These are phyloP conservation scores for Rhodosporidiobolus odoratus DNA, from an alignment of 768 basidiomycete genomes.

Conservation along the genomic window DNA sequence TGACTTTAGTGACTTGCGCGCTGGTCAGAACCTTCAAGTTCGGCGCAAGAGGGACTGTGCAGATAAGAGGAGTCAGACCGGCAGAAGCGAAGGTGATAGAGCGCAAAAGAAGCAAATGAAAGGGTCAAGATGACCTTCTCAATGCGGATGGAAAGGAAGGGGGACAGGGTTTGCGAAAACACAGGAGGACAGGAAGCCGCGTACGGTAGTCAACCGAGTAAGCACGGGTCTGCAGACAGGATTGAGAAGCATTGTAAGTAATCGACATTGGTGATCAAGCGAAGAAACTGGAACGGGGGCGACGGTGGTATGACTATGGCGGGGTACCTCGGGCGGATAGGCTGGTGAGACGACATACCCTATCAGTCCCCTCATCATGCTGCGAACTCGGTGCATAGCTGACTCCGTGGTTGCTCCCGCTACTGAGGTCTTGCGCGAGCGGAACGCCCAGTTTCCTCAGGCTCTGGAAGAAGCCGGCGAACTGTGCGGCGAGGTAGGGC, in stretches of 20 bases:
- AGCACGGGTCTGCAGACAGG: not conserved
- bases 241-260: not conserved
- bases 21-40: constrained; percentile 49
- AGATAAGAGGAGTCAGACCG: not conserved
- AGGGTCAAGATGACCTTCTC: not conserved
- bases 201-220: constrained; percentile 30
- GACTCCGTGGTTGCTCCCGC: constrained; percentile 7
- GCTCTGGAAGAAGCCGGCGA: constrained; percentile 10
- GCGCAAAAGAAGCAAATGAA: not conserved
- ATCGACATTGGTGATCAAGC: not conserved
- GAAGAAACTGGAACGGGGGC: too few species aligned
- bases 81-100: too few species aligned
- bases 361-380: not conserved
- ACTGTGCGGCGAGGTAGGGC: constrained; percentile 20
- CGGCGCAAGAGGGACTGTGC: constrained; percentile 17
- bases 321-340: too few species aligned
- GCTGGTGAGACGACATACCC: not conserved
- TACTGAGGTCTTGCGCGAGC: constrained; percentile 10
- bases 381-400: constrained; percentile 9
- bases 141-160: not conserved
- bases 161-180: not conserved
- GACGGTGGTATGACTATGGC: too few species aligned
- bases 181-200: not conserved
- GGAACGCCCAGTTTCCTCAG: constrained; percentile 5
- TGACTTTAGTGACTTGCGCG: constrained; percentile 47